Conservation (phyloP, 768 basidiomycete species). For the Suillus subalutaceus region DNA sequence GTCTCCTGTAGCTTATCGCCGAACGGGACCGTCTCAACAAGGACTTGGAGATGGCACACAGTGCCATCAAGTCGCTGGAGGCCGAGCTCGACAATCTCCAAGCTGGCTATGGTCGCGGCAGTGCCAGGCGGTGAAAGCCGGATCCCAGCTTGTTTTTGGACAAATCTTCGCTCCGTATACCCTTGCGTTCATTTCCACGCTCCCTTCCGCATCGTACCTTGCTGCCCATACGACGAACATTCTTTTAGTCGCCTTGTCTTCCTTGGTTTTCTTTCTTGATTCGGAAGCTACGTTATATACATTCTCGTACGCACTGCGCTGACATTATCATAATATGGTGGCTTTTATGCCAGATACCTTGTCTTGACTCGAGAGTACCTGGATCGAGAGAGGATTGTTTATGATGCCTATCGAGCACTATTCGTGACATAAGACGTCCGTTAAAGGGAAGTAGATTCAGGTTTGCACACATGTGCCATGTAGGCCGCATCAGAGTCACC, state of each 20-base stretch:
- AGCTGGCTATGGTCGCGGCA: conserved; percentile 79
- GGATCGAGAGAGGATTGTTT: background rate
- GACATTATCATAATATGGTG: conserved; percentile 8
- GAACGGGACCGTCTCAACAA: conserved; percentile 99
- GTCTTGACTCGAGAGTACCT: background rate
- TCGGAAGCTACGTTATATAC: conserved; percentile 20
- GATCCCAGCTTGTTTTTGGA: background rate
- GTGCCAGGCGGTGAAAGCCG: conserved; percentile 31
- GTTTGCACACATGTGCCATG: background rate
- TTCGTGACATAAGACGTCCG: background rate
- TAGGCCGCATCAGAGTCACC: background rate
- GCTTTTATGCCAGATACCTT: background rate
- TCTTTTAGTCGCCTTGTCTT: conserved; percentile 27
- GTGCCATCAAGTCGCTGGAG: conserved; percentile 89
- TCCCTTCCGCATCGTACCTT: conserved; percentile 8
- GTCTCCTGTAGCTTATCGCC: conserved; percentile 77
- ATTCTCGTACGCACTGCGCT: conserved; percentile 13
- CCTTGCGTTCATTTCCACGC: conserved; percentile 25
- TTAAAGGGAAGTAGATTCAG: background rate
- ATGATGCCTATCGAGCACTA: background rate
- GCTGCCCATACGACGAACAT: conserved; percentile 18
- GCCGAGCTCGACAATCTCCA: conserved; percentile 89
- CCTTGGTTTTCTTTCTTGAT: conserved; percentile 16
- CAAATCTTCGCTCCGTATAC: conserved; percentile 25
- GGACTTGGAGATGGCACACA: conserved; percentile 92